A percentile compares a stretch with the other conserved stretches of the same genome.
phyloP scores from a whole-genome alignment of 352 stramenopile genomes.

The Pilasporangium apinafurcum region DNA sequence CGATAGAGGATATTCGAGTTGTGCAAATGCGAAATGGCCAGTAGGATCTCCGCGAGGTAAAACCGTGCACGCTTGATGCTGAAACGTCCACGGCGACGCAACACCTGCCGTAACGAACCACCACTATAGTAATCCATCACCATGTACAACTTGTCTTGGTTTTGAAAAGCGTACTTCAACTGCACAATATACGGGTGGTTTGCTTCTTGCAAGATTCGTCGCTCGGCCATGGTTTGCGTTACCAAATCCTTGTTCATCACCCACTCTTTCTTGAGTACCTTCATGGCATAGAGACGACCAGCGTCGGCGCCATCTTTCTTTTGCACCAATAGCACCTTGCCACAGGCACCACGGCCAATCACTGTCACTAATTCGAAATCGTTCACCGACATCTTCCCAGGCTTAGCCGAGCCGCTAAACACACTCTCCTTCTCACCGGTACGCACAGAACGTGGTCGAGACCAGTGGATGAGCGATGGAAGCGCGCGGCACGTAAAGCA shows the following conservation, averaged over 20 bases:
- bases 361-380: constrained; percentile 73
- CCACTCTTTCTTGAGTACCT: constrained; percentile 77
- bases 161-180: constrained; percentile 71
- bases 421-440: constrained; percentile 68
- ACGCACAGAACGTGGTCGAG: constrained; percentile 48
- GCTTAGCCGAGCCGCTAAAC: constrained; percentile 53
- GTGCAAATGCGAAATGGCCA: constrained; percentile 62
- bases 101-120: constrained; percentile 55
- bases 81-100: constrained; percentile 56
- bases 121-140: constrained; percentile 80
- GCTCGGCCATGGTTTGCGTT: constrained; percentile 72
- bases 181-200: constrained; percentile 76
- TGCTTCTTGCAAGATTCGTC: constrained; percentile 64
- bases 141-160: constrained; percentile 80
- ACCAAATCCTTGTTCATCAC: constrained; percentile 79
- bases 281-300: constrained; percentile 65
- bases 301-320: constrained; percentile 63
- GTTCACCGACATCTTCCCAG: constrained; percentile 68
- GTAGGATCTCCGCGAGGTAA: constrained; percentile 59
- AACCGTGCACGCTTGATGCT: constrained; percentile 69
- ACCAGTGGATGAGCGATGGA: constrained; percentile 67
- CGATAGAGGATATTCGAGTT: constrained; percentile 63
- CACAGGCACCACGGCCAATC: constrained; percentile 62
- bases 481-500: constrained; percentile 50
- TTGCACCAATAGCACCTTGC: constrained; percentile 60